Evolutionary conservation across 2,329 filamentous ascomycete species (phyloP), one percentile per base, ranked within the genome.

Genomic region (Penicillium decumbens): DNA sequence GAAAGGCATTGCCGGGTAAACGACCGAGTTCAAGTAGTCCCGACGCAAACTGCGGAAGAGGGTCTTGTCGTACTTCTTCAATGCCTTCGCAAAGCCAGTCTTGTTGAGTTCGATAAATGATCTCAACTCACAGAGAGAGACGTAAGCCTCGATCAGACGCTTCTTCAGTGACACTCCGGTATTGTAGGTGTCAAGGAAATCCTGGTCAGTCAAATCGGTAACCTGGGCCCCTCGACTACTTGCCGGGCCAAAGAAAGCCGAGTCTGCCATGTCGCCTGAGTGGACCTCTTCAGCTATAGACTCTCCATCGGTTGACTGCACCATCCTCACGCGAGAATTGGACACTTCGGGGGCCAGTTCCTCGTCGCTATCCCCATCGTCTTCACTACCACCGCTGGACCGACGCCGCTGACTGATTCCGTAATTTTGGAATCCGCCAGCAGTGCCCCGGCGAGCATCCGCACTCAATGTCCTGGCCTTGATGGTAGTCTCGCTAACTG

Each of bases 1-100:
- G 72, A 98, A 98, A 0, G 90, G 87, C 61, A 93, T 88, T 0
- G 91, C 87, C 1, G 84, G 77, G 50, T 88, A 82, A 45, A 98
- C 89, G 30, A 81, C 78, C 28, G 81, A 74, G 48, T 82, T 79
- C 70, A 96, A 83, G 68, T 95, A 98, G 40, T 79, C 75, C 12
- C 81, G 76, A 58, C 92, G 90, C 47, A 97, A 76, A 60, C 85
- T 85, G 57, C 85, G 85, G 69, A 96, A 87, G 50, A 95, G 74
- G 49, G 88, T 97, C 77, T 98, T 98, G 78, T 98, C 93, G 65
- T 93, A 98, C 71, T 98, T 98, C 74, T 98, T 98, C 59, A 97
- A 75, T 0, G 95, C 91, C 72, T 98, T 98, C 64, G 85, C 83
- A 73, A 98, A 98, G 10, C 93, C 93, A 0, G 93, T 98, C 72